A percentile compares a stretch with the other conserved stretches of the same genome.
Evolutionary conservation across 257 asterid genomes (phyloP).

Genomic region (Salvia splendens): DNA sequence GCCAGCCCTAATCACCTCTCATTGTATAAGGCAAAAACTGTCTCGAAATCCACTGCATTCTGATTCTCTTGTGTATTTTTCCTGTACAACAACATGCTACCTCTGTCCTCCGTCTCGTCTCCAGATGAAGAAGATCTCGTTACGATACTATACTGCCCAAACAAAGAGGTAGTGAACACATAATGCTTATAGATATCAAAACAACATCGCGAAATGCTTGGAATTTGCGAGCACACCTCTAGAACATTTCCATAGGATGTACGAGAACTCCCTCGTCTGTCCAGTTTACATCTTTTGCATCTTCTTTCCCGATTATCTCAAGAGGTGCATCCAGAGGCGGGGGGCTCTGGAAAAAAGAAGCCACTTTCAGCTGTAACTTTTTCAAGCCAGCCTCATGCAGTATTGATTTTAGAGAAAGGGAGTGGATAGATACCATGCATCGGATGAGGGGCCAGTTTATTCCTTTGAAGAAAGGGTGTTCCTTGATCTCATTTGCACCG

Average conservation of each 20-base stretch:
- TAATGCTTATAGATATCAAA: background rate
- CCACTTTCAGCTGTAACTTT: background rate
- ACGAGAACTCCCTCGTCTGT: constrained; percentile 77
- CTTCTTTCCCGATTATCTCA: constrained; percentile 65
- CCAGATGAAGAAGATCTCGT: background rate
- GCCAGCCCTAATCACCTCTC: too few species aligned
- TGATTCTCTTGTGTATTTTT: background rate
- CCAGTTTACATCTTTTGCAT: constrained; percentile 64
- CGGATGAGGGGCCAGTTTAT: constrained; percentile 93
- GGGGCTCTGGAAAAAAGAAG: constrained; percentile 65
- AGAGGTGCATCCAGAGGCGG: constrained; percentile 83
- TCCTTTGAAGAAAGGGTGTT: constrained; percentile 82
- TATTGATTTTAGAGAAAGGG: background rate
- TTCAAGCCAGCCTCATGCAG: background rate
- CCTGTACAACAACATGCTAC: constrained; percentile 24
- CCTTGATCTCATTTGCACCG: constrained; percentile 91
- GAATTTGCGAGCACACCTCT: constrained; percentile 37
- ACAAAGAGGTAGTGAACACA: background rate
- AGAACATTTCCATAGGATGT: constrained; percentile 71
- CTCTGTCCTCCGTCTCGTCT: background rate
- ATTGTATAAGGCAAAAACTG: too few species aligned
- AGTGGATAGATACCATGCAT: constrained; percentile 54
- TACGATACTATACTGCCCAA: background rate
- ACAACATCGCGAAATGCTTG: background rate
- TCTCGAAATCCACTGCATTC: background rate